A percentile compares a stretch with the other conserved stretches of the same genome.
Conservation (phyloP, 164 flowering plant species). For the Tinospora cordifolia region DNA sequence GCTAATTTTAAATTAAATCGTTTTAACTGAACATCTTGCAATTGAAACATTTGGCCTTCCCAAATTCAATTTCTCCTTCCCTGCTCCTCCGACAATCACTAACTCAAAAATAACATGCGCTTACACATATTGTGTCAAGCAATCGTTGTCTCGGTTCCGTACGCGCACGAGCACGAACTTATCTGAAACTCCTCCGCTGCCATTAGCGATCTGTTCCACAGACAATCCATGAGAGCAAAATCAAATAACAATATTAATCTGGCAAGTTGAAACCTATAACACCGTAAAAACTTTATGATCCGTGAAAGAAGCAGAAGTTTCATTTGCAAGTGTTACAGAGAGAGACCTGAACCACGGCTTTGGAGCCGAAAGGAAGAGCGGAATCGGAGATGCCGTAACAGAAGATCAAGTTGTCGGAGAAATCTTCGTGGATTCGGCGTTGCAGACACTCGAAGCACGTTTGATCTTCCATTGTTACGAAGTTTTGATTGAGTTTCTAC, state of each 20-base stretch:
- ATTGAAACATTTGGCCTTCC: no score
- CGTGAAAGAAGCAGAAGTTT: not conserved
- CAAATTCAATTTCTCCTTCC: no score
- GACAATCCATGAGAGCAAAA: not conserved
- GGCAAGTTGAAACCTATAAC: not conserved
- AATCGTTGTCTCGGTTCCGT: slow-evolving; percentile 27
- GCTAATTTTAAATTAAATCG: no score
- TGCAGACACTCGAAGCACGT: slow-evolving; percentile 65
- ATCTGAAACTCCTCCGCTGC: slow-evolving; percentile 38
- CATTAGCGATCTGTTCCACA: slow-evolving; percentile 28
- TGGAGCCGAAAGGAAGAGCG: slow-evolving; percentile 56
- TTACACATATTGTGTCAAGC: slow-evolving; percentile 62
- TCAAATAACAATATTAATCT: not conserved
- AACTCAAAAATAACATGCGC: not conserved
- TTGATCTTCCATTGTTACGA: slow-evolving; percentile 3
- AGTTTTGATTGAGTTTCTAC: not conserved
- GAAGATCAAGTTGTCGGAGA: slow-evolving; percentile 51
- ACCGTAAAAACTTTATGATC: not conserved
- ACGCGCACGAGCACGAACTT: slow-evolving; percentile 43
- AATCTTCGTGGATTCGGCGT: slow-evolving; percentile 49
- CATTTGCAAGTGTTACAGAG: not conserved
- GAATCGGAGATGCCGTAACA: slow-evolving; percentile 61
- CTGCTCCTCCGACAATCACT: not conserved
- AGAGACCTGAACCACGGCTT: slow-evolving; percentile 63
- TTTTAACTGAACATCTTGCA: no score